Conservation (phyloP, 176 grass and related monocot genomes). For the Aegilops umbellulata region DNA sequence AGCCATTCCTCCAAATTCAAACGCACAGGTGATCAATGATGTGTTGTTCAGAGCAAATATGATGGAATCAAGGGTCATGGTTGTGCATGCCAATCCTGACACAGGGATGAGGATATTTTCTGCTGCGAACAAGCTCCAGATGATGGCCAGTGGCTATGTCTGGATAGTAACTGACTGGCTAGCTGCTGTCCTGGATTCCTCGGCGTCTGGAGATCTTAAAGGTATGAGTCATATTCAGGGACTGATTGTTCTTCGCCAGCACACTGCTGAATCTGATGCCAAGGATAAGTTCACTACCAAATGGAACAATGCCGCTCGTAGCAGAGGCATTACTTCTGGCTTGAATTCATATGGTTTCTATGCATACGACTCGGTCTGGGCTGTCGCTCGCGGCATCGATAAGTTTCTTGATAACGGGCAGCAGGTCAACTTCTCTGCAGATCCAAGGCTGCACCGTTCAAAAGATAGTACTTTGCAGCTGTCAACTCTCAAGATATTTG, state of each 20-base stretch:
- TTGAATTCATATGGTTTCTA: constrained; percentile 71
- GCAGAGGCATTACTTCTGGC: constrained; percentile 28
- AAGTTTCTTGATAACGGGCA: constrained; percentile 43
- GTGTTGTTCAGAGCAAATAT: constrained; percentile 53
- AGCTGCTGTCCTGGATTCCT: constrained; percentile 71
- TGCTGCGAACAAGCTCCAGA: constrained; percentile 44
- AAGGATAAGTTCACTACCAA: constrained; percentile 55
- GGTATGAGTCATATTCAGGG: constrained; percentile 54
- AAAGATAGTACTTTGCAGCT: constrained; percentile 55
- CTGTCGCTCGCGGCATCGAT: constrained; percentile 56
- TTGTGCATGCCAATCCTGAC: constrained; percentile 77
- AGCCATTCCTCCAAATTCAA: constrained; percentile 48
- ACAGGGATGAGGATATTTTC: constrained; percentile 65
- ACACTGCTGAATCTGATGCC: constrained; percentile 51
- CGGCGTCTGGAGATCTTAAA: constrained; percentile 21
- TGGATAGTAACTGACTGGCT: constrained; percentile 89
- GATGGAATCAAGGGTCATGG: constrained; percentile 76
- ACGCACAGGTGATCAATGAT: constrained; percentile 42
- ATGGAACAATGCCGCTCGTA: constrained; percentile 46
- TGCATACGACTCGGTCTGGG: constrained; percentile 79
- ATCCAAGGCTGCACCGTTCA: constrained; percentile 48
- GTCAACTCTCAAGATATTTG: constrained; percentile 54
- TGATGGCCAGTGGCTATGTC: constrained; percentile 63
- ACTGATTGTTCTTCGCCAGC: constrained; percentile 57
- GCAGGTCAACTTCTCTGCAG: constrained; percentile 53